These are phyloP conservation scores for Boletellus sp. DNA, from an alignment of 768 basidiomycete genomes.

Conservation along the genomic window DNA sequence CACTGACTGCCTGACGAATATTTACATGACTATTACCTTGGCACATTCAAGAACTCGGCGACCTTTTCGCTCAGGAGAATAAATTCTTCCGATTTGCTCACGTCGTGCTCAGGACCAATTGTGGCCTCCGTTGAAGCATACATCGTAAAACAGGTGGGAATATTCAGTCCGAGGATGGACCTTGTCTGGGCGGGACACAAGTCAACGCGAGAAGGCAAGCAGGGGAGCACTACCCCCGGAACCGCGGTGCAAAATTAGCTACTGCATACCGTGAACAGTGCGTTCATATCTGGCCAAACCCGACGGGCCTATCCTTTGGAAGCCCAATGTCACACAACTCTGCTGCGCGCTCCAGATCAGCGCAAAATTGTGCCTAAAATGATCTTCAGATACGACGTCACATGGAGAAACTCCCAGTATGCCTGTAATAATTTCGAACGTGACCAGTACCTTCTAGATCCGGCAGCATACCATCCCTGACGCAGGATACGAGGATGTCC, in stretches of 20 bases:
- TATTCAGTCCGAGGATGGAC: conserved; percentile 11
- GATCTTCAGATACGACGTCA: background rate
- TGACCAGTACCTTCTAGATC: conserved; percentile 10
- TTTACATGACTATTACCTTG: conserved; percentile 10
- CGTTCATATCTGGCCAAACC: conserved; percentile 13
- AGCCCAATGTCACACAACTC: conserved; percentile 16
- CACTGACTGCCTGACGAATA: conserved; percentile 16
- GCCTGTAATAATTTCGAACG: conserved; percentile 15
- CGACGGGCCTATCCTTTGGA: conserved; percentile 17
- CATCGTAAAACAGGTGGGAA: background rate
- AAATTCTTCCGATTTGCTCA: conserved; percentile 8
- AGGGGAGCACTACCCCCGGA: conserved; percentile 8
- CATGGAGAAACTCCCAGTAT: background rate
- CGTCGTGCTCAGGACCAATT: background rate
- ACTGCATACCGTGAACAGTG: conserved; percentile 6
- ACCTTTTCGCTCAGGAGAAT: background rate
- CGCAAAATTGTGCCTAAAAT: conserved; percentile 7
- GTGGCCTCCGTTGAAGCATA: conserved; percentile 13
- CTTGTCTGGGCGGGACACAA: conserved; percentile 4
- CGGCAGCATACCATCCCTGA: conserved; percentile 15
- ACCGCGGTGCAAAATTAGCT: conserved; percentile 8
- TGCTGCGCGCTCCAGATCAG: conserved; percentile 16
- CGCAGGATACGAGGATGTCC: conserved; percentile 14
- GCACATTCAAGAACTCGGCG: conserved; percentile 16
- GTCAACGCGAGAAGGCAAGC: background rate